Conservation (phyloP, 805 yeast genomes). For the Kuraishia borneana region DNA sequence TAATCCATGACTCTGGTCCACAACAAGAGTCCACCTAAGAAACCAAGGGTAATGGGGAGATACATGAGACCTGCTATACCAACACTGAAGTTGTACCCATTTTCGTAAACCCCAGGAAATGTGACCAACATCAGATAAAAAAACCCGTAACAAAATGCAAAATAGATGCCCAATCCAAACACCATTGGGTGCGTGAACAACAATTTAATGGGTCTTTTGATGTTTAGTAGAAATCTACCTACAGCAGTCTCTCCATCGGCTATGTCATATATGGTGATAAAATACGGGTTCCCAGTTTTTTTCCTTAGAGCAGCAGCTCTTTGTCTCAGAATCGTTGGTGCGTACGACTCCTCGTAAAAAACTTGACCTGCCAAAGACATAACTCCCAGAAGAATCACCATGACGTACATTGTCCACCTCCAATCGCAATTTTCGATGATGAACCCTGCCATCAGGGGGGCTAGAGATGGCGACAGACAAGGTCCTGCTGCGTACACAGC, state of each 20-base stretch:
- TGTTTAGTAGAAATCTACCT: constrained; percentile 27
- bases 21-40: constrained; percentile 32
- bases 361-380: constrained; percentile 30
- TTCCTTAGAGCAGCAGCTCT: constrained; percentile 37
- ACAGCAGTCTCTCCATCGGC: constrained; percentile 33
- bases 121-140: constrained; percentile 52
- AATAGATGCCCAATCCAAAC: constrained; percentile 46
- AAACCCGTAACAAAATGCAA: constrained; percentile 60
- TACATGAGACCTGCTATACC: constrained; percentile 53
- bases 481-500: constrained; percentile 39
- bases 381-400: constrained; percentile 39
- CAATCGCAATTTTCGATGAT: constrained; percentile 38
- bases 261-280: constrained; percentile 51
- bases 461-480: constrained; percentile 46
- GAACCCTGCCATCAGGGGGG: constrained; percentile 49
- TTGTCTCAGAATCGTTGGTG: constrained; percentile 36
- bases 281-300: constrained; percentile 40
- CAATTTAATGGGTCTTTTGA: constrained; percentile 43
- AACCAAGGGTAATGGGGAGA: constrained; percentile 45
- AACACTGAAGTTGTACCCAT: constrained; percentile 30
- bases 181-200: constrained; percentile 53
- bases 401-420: constrained; percentile 56
- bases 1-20: constrained; percentile 35
- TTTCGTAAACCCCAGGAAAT: constrained; percentile 43
- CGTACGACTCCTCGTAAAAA: constrained; percentile 45